Evolutionary conservation across 139 green algal genomes (phyloP), one percentile per base, ranked within the genome.

Genomic region (Tetratostichococcus sp.): DNA sequence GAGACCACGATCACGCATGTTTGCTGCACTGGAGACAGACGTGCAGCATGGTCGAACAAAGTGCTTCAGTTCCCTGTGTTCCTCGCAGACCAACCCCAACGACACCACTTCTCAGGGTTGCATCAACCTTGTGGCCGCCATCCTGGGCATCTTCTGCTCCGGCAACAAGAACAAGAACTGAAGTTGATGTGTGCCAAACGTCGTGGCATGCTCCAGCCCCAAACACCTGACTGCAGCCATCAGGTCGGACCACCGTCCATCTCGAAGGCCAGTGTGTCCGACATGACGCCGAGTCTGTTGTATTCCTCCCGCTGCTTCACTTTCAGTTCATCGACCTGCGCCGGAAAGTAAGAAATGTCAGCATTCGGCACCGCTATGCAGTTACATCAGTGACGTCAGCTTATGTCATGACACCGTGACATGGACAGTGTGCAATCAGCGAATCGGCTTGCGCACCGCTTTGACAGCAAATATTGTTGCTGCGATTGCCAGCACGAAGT

Each of bases 301-400:
- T 72, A 77, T 17, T 77, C 73, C 30, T 77, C 73, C 26, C 73
- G 65, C 35, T 77, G 73, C 73, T 77, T 77, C 2, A 65, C 65
- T 58, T 77, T 77, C 19, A 77, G 70, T 30, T 77, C 73, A 23
- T 77, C 73, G 28, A 77, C 50, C 50, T 62, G 50, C 50, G 19
- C 2, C 50, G 19, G 19, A 62, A 26, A 8, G 19, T 17, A 23
- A 26, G 17, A 62, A 62, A n/a, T n/a, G n/a, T n/a, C n/a, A n/a
- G n/a, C n/a, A n/a, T n/a, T n/a, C n/a, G n/a, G n/a, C n/a, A n/a
- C n/a, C n/a, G n/a, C n/a, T n/a, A n/a, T n/a, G n/a, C n/a, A n/a
- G n/a, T n/a, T n/a, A n/a, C n/a, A n/a, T n/a, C n/a, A n/a, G n/a
- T n/a, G n/a, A n/a, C n/a, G n/a, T n/a, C n/a, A n/a, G n/a, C n/a